These are phyloP conservation scores for Colletotrichum salicis DNA, from an alignment of 2,329 filamentous ascomycete species.

Conservation along the genomic window DNA sequence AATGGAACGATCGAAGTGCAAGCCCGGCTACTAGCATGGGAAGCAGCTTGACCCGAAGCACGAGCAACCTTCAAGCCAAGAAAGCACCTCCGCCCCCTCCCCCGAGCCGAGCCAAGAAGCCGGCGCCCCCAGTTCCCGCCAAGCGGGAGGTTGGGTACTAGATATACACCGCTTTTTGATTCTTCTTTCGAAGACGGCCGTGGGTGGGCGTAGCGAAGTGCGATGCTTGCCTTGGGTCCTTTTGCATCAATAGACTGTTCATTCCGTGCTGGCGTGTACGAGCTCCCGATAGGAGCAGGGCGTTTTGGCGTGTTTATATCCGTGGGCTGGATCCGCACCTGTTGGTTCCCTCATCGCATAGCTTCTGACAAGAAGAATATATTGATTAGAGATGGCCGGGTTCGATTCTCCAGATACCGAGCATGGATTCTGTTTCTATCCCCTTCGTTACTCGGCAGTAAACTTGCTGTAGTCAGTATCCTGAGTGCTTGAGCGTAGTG, in stretches of 20 bases:
- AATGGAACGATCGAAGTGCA: conserved; percentile 61
- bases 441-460: too few species aligned
- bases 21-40: conserved; percentile 68
- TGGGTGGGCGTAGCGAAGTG: neutral
- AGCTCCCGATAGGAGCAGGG: conserved; percentile 26
- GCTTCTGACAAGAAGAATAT: conserved; percentile 12
- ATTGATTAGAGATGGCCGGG: conserved; percentile 14
- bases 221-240: conserved; percentile 2
- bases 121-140: conserved; percentile 56
- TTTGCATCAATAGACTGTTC: conserved; percentile 34
- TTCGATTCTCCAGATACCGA: conserved; percentile 9
- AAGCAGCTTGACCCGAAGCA: conserved; percentile 62
- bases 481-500: too few species aligned
- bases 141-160: conserved; percentile 46
- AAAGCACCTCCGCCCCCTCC: conserved; percentile 59
- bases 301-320: conserved; percentile 35
- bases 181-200: neutral
- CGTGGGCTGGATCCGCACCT: conserved; percentile 33
- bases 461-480: too few species aligned
- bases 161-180: conserved; percentile 20
- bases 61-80: conserved; percentile 44
- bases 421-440: conserved; percentile 10
- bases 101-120: conserved; percentile 63
- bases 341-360: conserved; percentile 19
- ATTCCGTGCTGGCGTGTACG: conserved; percentile 16